phyloP scores from a whole-genome alignment of 23 red algal genomes.

The Gracilariopsis chorda region DNA sequence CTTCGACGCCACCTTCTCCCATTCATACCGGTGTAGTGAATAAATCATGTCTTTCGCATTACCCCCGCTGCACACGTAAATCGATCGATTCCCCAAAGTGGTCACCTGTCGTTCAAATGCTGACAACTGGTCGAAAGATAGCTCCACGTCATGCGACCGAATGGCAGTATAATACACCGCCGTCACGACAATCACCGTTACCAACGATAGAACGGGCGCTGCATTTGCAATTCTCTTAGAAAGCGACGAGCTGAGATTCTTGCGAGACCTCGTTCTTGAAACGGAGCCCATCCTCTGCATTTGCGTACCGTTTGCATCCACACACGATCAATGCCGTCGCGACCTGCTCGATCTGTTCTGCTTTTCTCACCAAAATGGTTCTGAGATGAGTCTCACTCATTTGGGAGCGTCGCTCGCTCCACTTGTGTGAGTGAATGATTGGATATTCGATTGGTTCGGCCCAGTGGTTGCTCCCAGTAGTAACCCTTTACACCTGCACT shows the following conservation, averaged over 20 bases:
- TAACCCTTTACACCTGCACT: too few species aligned
- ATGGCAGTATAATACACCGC: slow-evolving; percentile 47
- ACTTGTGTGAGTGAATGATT: too few species aligned
- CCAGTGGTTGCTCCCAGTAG: too few species aligned
- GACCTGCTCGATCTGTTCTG: too few species aligned
- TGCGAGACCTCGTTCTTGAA: neutral
- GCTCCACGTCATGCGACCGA: slow-evolving; percentile 38
- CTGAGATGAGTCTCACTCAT: too few species aligned
- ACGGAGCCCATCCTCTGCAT: too few species aligned
- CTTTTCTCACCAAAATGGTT: too few species aligned
- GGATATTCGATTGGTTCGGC: too few species aligned
- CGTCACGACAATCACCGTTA: neutral
- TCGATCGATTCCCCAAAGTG: slow-evolving; percentile 31
- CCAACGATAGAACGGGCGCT: neutral
- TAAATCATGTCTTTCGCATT: slow-evolving; percentile 27
- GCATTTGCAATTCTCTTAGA: neutral
- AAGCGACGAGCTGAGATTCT: neutral
- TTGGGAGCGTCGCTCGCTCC: too few species aligned
- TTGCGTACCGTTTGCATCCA: too few species aligned
- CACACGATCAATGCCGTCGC: too few species aligned
- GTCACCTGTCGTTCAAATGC: slow-evolving; percentile 53
- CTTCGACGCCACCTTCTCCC: slow-evolving; percentile 32
- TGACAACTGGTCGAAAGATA: slow-evolving; percentile 50
- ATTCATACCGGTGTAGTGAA: slow-evolving; percentile 24
- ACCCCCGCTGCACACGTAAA: slow-evolving; percentile 4